Base-by-base conservation (phyloP, 1,139 yeast species). In the Diutina scorzettiae region DNA sequence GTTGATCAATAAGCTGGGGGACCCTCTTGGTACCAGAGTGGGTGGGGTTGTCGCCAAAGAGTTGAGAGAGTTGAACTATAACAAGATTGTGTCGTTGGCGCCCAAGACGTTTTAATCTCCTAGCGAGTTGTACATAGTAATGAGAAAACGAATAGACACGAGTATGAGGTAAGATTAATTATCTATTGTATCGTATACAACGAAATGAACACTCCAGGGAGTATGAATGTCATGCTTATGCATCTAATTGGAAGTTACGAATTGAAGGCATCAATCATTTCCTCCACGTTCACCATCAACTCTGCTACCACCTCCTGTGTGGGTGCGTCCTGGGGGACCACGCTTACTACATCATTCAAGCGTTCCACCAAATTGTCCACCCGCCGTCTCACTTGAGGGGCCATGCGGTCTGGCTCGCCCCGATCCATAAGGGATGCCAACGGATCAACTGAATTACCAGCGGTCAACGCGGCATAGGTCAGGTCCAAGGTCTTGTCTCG, bases 11-110 rank as follows among this genome's bases (percentile, higher is more conserved):
- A 87, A 87, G 63, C 81, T 80, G 50, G 86, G 87, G 23, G 98
- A 93, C 56, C 96, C 97, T 7, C 71, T 91, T 44, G 99, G 98
- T 11, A 83, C 96, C 30, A 81, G 98, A 72, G 86, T 91, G 30
- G 75, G 85, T 44, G 81, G 91, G 33, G 94, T 85, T 43, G 96
- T 91, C 27, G 95, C 96, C 34, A 83, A 85, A 60, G 97, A 91
- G 61, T 73, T 91, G 49, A 79, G 81, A 64, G 86, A 83, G 48
- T 79, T 78, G 63, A 83, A 86, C 48, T 87, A 74, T 62, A 82
- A 79, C 64, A 91, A 91, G 66, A 80, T 91, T 45, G 86, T 87
- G 40, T 73, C 96, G 11, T 73, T 91, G 59, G 97, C 98, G 17
- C 95, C 95, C 52, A 80, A 85, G 62, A 83, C 86, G 19, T 76